Base-by-base conservation (phyloP, 805 yeast genomes). In the Lachancea lanzarotensis region DNA sequence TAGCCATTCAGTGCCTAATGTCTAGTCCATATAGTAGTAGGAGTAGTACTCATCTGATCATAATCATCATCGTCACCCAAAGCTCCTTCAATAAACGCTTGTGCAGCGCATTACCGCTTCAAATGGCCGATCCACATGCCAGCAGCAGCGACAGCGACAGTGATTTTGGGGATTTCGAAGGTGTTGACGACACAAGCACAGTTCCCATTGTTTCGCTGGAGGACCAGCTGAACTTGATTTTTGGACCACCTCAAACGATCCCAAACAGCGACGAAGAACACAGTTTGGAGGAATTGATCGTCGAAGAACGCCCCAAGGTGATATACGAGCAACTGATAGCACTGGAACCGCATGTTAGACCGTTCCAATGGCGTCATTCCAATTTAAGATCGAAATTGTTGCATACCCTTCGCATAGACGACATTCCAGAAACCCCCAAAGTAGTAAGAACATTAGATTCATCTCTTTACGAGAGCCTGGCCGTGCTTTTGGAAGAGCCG, bases 81-180 rank as follows among this genome's bases (percentile, higher is more conserved):
- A n/a, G n/a, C n/a, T n/a, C n/a, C n/a, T n/a, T n/a, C n/a, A n/a
- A n/a, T n/a, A n/a, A n/a, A n/a, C n/a, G n/a, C n/a, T n/a, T n/a
- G n/a, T n/a, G n/a, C n/a, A n/a, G n/a, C n/a, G n/a, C n/a, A n/a
- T n/a, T n/a, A n/a, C n/a, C n/a, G 20, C 11, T n/a, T 34, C 22
- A 17, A 4, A 38, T 38, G 40, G 27, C 20, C 27, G 16, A 9
- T 15, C 19, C 38, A 35, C 26, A 16, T 31, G 44, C n/a, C n/a
- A n/a, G 38, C 39, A 43, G 8, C 25, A 22, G 38, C 35, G 56
- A 55, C 27, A 56, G 59, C 22, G 66, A 62, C 38, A 46, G 49
- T 33, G 67, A 60, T 46, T 63, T 62, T 47, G 68, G 67, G n/a
- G 61, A 55, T 37, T 63, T 63, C 40, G 62, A 65, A 17, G 66